These are phyloP conservation scores for Cercospora citrullina DNA, from an alignment of 2,329 filamentous ascomycete genomes.

Conservation along the genomic window DNA sequence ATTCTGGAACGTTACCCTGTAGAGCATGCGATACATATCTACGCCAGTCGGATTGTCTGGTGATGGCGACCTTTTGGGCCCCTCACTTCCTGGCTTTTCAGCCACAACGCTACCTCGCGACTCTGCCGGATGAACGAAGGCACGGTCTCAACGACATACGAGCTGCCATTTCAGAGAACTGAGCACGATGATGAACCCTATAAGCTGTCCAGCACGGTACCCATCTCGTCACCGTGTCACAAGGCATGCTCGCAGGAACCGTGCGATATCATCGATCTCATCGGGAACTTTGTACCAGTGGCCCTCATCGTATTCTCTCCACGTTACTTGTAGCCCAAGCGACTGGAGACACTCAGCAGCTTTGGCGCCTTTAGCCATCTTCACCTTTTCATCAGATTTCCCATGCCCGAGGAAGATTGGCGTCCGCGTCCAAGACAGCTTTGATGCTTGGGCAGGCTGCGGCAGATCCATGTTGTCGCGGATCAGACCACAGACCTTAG, in stretches of 20 bases:
- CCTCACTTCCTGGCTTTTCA: not conserved
- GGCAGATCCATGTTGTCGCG: conserved; percentile 16
- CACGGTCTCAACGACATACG: no score
- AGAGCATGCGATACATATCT: not conserved
- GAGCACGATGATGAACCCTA: no score
- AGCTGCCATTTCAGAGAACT: no score
- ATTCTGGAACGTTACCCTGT: not conserved
- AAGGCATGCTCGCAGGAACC: not conserved
- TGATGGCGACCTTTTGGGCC: not conserved
- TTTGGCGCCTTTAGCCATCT: not conserved
- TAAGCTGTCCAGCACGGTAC: no score
- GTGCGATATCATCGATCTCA: not conserved
- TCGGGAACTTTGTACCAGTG: conserved; percentile 1
- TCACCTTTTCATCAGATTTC: not conserved
- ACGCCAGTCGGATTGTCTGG: not conserved
- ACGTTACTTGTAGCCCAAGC: not conserved
- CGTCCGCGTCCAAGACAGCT: not conserved
- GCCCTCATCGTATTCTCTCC: not conserved
- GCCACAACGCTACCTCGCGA: no score
- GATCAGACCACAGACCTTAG: conserved; percentile 7
- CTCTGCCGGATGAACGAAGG: no score
- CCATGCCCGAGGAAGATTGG: not conserved
- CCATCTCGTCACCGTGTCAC: no score
- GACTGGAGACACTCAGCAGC: not conserved
- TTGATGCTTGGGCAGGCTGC: not conserved